Evolutionary conservation across 2,329 filamentous ascomycete genomes (phyloP).

Genomic region (Epichloe sibirici): DNA sequence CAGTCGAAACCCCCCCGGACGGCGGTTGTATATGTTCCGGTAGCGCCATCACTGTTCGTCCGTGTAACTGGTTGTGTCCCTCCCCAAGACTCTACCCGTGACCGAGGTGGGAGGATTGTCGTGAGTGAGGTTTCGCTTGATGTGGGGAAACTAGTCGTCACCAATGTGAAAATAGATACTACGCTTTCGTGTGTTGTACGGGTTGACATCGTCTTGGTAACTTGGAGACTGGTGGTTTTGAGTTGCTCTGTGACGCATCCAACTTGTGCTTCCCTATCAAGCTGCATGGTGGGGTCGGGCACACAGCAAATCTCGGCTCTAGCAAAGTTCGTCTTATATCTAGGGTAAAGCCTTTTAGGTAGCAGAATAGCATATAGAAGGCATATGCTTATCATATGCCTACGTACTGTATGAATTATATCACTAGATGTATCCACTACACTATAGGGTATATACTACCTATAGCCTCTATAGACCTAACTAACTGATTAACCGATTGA

Average conservation of each 20-base stretch:
- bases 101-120: neutral
- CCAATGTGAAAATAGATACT: neutral
- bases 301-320: too few species aligned
- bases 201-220: neutral
- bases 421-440: too few species aligned
- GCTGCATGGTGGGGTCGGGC: neutral
- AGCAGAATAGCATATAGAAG: too few species aligned
- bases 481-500: too few species aligned
- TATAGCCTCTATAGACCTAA: too few species aligned
- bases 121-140: neutral
- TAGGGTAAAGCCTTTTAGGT: too few species aligned
- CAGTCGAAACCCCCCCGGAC: neutral
- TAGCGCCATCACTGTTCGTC: neutral
- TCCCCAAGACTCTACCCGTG: neutral
- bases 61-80: neutral
- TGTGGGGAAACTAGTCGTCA: neutral
- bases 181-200: neutral
- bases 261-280: neutral
- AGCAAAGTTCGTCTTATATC: too few species aligned
- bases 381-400: too few species aligned
- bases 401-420: too few species aligned
- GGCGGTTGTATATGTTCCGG: neutral
- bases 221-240: neutral
- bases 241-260: neutral
- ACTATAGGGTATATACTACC: too few species aligned